These are phyloP conservation scores for Hamigera avellanea DNA, from an alignment of 495 filamentous ascomycete genomes.

Conservation along the genomic window DNA sequence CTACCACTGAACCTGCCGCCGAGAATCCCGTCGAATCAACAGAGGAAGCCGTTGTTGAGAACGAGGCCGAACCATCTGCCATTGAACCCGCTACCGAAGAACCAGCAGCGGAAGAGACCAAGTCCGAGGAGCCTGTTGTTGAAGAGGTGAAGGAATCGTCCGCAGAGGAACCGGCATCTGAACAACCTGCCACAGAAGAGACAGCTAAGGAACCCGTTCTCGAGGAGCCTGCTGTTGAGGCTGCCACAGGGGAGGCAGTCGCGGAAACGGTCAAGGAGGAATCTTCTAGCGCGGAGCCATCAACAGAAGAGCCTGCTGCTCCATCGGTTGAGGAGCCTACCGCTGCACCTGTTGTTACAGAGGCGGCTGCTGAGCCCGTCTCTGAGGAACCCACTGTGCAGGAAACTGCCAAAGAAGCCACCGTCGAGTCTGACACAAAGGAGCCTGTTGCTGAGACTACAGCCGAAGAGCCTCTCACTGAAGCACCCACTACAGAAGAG, in stretches of 20 bases:
- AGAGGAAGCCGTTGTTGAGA: slow-evolving; percentile 5
- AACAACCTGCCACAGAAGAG: slow-evolving; percentile 2
- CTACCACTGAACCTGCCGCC: slow-evolving; percentile 1
- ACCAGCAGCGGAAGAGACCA: slow-evolving; percentile 1
- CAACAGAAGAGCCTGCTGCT: slow-evolving; percentile 3
- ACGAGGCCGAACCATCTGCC: neutral
- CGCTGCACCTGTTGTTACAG: slow-evolving; percentile 1
- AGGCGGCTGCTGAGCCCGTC: slow-evolving; percentile 3
- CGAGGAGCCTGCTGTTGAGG: slow-evolving; percentile 1
- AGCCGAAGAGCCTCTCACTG: slow-evolving; percentile 3
- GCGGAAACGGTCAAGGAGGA: slow-evolving; percentile 2
- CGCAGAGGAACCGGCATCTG: slow-evolving; percentile 1
- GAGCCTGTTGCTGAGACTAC: slow-evolving; percentile 1
- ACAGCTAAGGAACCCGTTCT: slow-evolving; percentile 2
- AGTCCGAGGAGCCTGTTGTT: slow-evolving; percentile 1
- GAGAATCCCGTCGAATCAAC: slow-evolving; percentile 7
- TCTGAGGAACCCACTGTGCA: slow-evolving; percentile 2
- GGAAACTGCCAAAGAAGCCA: neutral
- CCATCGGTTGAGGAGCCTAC: neutral
- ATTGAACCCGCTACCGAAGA: slow-evolving; percentile 6
- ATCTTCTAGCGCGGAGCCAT: slow-evolving; percentile 2
- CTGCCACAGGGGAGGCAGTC: slow-evolving; percentile 1
- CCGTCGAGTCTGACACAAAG: neutral
- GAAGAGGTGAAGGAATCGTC: slow-evolving; percentile 8
- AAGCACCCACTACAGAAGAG: neutral